Evolutionary conservation across 1,284 basidiomycete species (phyloP), one percentile per base, ranked within the genome.

Genomic region (Trichosporon asahii): DNA sequence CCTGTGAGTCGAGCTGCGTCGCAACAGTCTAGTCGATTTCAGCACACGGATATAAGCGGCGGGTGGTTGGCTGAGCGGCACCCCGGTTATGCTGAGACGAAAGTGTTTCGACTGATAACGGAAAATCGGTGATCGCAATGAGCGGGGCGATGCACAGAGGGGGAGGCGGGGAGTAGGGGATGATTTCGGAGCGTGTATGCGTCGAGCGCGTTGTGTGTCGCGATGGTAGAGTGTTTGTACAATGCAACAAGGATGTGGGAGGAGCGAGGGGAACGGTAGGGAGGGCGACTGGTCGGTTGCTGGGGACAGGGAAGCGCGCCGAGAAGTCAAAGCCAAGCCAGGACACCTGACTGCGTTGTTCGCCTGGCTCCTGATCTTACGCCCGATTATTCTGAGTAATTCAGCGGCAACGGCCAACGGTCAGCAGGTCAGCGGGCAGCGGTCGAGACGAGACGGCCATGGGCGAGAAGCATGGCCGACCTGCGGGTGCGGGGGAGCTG

Each of bases 321-420:
- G 49, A 53, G 49, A 53, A 53, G 49, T 25, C 49, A 53, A 53
- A 53, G 49, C 49, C 49, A 53, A 53, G 49, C 49, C 49, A 9
- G 49, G 49, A 53, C 49, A 53, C 21, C 49, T 53, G 49, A 53
- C 21, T 53, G 49, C 49, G 49, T 25, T 53, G 49, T 53, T 53
- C 49, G 49, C 49, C 44, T 21, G 49, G 49, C 21, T 53, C 49
- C 49, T 46, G 44, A n/a, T 46, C 21, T 53, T 25, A 25, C 49
- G 21, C 49, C 49, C 23, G 49, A 53, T 25, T 46, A 21, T 21
- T 46, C 49, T 53, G 21, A 53, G 49, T 23, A 21, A 53, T 53
- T 23, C 49, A 53, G 49, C n/a, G 49, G n/a, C 49, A 53, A 25
- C 49, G 23, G 49, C 49, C 21, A 44, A 44, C 40, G 49, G 21